Evolutionary conservation across 805 yeast genomes (phyloP), one percentile per base, ranked within the genome.

Genomic region (Barnettozyma populi): DNA sequence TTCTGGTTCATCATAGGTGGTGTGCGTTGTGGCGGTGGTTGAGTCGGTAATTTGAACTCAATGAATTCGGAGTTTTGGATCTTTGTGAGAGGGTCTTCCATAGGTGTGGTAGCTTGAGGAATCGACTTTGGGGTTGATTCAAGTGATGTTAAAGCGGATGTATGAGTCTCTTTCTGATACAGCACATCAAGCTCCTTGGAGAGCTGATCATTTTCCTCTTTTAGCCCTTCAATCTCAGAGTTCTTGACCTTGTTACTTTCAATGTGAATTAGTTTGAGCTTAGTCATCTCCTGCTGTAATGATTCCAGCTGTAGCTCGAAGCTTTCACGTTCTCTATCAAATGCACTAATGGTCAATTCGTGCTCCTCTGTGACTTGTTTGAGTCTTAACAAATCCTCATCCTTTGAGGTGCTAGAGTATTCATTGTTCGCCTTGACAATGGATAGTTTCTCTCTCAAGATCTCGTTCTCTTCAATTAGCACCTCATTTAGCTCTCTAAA

Each of bases 381-480:
- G 36, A 48, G 32, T 5, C 32, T 16, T 11, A 36, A n/a, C 9
- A 27, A 19, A 35, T 46, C 51, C 32, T 46, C 44, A 41, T 39
- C 32, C 23, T 39, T 39, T 9, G 42, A n/a, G 9, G 19, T 39
- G 20, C n/a, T 24, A 19, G 42, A 39, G n/a, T 25, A 39, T 14
- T 48, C 39, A 19, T 31, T 39, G 23, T 16, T 44, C 27, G 45
- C 48, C 36, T 44, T 44, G n/a, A 41, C 18, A 9, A 47, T 34
- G 6, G 18, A 37, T 13, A 45, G 19, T 29, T 49, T 43, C 18
- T 47, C 45, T 35, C 51, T 39, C 20, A 48, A 24, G 2, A 40
- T 38, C 29, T 45, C 48, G 31, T 52, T 52, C 34, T 53, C 52
- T 14, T 44, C 50, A 20, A 45, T 39, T 8, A 53, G 42, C 11